Base-by-base conservation (phyloP, 2,329 filamentous ascomycete genomes). In the Rachicladosporium sp. region DNA sequence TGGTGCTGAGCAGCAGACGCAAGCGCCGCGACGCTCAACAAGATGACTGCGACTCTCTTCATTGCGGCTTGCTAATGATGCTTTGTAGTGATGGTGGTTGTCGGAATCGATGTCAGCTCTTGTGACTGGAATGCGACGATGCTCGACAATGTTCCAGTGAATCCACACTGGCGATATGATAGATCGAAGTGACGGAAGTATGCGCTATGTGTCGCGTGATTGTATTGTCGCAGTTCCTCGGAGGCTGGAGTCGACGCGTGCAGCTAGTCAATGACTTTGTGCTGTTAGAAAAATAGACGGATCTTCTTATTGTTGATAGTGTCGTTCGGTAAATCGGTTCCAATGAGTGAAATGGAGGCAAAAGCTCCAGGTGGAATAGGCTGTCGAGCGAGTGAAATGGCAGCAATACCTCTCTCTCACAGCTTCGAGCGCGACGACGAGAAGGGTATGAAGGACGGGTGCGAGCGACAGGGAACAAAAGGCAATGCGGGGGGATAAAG, bases 1-100 rank as follows among this genome's bases (percentile, higher is more conserved):
- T 65, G 61, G 57, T 81, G 76, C 52, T 78, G 70, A 23, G 79
- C 79, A 37, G 68, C 66, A 42, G 66, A 71, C 39, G 72, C 50
- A 10, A 52, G 57, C 43, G 55, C 52, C 35, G 58, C 57, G 37
- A 60, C 57, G 35, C 58, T 41, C 40, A 59, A 51, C 44, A 63
- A 45, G 43, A 58, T 50, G 56, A 49, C 40, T 58, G 46, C 55
- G 58, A 64, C 59, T 61, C 65, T 33, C 35, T 51, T 43, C 43
- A 45, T 43, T 33, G 35, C 33, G 10, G 35, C 21, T 33, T 40
- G 29, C 35, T 6, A n/a, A 27, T n/a, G 12, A 31, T 21, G 33
- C 29, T 31, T 38, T 9, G 10, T 11, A 12, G 12, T 31, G 31
- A 29, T 15, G 6, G 30, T 33, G 29, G 15, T 29, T 27, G 30